A percentile compares a stretch with the other conserved stretches of the same genome.
Evolutionary conservation across 1,139 yeast genomes (phyloP).

Genomic region (Wickerhamiella infanticola): DNA sequence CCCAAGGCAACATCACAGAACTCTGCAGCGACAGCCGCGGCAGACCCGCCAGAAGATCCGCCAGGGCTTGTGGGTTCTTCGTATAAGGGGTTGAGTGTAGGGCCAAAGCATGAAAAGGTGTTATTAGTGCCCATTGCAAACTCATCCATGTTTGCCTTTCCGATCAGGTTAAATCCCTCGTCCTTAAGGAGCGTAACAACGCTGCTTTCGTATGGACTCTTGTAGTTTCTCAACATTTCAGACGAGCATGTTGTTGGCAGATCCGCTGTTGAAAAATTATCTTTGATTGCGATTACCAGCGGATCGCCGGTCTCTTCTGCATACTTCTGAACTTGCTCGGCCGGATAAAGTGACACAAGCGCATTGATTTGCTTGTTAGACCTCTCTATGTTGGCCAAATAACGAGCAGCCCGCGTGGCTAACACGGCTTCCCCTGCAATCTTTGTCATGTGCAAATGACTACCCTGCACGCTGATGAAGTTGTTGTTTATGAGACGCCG

Average conservation of each 20-base stretch:
- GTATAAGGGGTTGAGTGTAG: constrained; percentile 48
- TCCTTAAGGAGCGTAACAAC: constrained; percentile 38
- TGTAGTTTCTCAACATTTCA: constrained; percentile 37
- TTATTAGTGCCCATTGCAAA: constrained; percentile 81
- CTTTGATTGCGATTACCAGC: constrained; percentile 42
- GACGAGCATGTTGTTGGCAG: constrained; percentile 71
- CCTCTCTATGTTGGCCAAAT: not conserved
- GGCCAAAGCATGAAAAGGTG: constrained; percentile 44
- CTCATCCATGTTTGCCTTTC: constrained; percentile 91
- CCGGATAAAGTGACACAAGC: constrained; percentile 18
- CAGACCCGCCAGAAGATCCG: constrained; percentile 94
- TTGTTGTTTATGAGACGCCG: not conserved
- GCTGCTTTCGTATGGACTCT: constrained; percentile 73
- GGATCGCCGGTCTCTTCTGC: constrained; percentile 14
- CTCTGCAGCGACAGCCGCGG: constrained; percentile 61
- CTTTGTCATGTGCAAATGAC: not conserved
- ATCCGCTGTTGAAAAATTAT: constrained; percentile 54
- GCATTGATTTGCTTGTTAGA: constrained; percentile 23
- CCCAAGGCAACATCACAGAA: constrained; percentile 62
- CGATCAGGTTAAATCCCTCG: constrained; percentile 43
- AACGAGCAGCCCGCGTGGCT: not conserved
- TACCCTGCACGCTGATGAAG: not conserved
- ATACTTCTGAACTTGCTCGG: constrained; percentile 11
- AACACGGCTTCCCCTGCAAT: not conserved
- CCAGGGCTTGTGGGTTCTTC: constrained; percentile 41